These are phyloP conservation scores for Adiantum capillusveneris DNA, from an alignment of 75 land plant genomes.

Conservation along the genomic window DNA sequence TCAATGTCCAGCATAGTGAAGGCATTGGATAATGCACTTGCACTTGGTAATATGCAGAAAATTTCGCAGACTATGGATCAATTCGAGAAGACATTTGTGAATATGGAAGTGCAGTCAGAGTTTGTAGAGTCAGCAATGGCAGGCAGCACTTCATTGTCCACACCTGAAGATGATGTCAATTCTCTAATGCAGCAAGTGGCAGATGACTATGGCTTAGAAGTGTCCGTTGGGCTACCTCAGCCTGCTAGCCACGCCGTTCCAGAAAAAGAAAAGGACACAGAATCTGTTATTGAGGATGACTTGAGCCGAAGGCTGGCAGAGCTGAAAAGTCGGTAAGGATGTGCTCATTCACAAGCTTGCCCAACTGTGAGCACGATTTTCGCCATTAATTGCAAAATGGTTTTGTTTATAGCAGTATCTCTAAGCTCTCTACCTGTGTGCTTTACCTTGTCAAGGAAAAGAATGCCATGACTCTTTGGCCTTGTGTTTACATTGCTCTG, in stretches of 20 bases:
- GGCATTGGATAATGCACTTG: conserved; percentile 57
- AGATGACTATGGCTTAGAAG: conserved; percentile 79
- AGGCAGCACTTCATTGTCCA: conserved; percentile 71
- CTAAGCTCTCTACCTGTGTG: too few relatives aligned
- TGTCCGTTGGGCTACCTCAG: conserved; percentile 59
- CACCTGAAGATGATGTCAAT: conserved; percentile 78
- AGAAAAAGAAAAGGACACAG: conserved; percentile 8
- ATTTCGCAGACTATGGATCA: conserved; percentile 78
- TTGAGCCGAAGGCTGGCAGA: conserved; percentile 29
- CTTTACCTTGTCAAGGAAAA: too few relatives aligned
- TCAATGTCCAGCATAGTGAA: conserved; percentile 69
- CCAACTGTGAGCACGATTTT: too few relatives aligned
- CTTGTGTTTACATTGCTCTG: too few relatives aligned
- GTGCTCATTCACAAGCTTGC: too few relatives aligned
- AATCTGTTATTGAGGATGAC: conserved; percentile 15
- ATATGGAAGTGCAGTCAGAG: conserved; percentile 85
- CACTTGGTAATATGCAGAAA: conserved; percentile 65
- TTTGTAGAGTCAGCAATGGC: conserved; percentile 88
- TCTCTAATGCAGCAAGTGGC: conserved; percentile 81
- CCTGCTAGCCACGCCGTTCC: conserved; percentile 18
- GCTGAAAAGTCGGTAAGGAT: conserved; percentile 3
- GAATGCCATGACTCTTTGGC: too few relatives aligned
- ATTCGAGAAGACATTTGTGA: conserved; percentile 74
- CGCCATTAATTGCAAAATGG: too few relatives aligned
- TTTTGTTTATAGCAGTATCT: too few relatives aligned